Base-by-base conservation (phyloP, 2,329 filamentous ascomycete genomes). In the Verticillium alfalfae region DNA sequence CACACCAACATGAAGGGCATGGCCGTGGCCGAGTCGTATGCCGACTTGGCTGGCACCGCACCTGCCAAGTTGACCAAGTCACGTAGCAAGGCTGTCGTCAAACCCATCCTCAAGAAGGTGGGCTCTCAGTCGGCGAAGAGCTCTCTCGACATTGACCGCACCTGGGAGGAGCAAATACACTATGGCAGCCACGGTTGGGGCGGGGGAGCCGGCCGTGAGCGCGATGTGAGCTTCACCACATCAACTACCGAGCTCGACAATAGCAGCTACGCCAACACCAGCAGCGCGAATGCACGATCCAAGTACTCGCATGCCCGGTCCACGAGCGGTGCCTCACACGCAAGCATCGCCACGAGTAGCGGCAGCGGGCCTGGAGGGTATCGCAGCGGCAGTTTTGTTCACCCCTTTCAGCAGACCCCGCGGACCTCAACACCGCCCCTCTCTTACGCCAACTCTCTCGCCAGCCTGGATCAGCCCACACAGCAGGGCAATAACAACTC, bases 371-470 rank as follows among this genome's bases (percentile, higher is more conserved):
- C 70, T 60, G 67, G 71, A 58, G 63, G 66, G 10, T 61, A 74
- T 60, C 78, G 81, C 62, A 76, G 75, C 62, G 78, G 78, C 62
- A 67, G 49, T 37, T 88, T 88, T 68, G 79, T 88, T 22, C 86
- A 88, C 69, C 86, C 86, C 34, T 88, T 87, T 66, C 84, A 88
- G 70, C 86, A 88, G 73, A 87, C 79, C 9, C 86, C 86, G 37
- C 80, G 84, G 49, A 84, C 84, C 1, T 82, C 84, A 56, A 87
- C 85, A 63, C 84, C 85, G 58, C 84, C 85, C 9, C 68, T 86
- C 63, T 81, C 83, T 31, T 86, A 86, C 70, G 80, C 83, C 65
- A 84, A 83, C 70, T 85, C 84, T 8, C 72, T 83, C 54, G 77
- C 80, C 16, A 84, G 82, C 2, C 75, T 85, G 59, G 81, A 82